Conservation (phyloP, 2,329 filamentous ascomycete genomes). For the Rhexocercosporidium sp. region DNA sequence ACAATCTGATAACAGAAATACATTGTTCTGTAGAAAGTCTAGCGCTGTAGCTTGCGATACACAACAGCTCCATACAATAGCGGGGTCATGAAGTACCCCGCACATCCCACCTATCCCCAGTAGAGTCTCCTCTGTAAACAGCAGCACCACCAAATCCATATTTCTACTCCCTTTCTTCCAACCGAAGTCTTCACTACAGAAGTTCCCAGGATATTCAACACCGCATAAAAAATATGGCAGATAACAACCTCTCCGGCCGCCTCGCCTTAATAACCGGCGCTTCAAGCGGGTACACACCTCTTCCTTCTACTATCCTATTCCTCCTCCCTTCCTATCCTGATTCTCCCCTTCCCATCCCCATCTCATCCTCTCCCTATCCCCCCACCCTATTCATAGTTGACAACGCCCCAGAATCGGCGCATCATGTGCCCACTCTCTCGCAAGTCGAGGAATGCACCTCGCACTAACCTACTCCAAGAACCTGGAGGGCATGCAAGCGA, state of each 20-base stretch:
- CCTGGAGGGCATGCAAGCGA: conserved; percentile 49
- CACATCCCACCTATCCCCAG: too few relatives aligned
- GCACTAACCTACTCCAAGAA: conserved; percentile 63
- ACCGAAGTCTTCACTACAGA: too few relatives aligned
- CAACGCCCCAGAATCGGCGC: conserved; percentile 58
- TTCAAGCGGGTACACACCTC: conserved; percentile 64
- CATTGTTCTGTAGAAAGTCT: too few relatives aligned
- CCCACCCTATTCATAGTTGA: background rate
- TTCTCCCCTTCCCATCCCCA: conserved; percentile 3
- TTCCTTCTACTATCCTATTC: too few relatives aligned
- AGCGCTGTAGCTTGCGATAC: too few relatives aligned
- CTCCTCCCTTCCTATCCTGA: too few relatives aligned
- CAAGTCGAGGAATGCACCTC: conserved; percentile 55
- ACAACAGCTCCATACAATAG: too few relatives aligned
- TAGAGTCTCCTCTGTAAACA: background rate
- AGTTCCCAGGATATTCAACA: too few relatives aligned
- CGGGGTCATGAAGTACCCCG: too few relatives aligned
- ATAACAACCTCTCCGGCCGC: conserved; percentile 57
- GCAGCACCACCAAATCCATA: too few relatives aligned
- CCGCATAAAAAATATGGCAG: conserved; percentile 14
- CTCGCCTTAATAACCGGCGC: conserved; percentile 65
- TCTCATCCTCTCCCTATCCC: background rate
- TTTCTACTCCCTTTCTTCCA: too few relatives aligned
- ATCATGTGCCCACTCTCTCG: conserved; percentile 62
- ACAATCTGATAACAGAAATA: too few relatives aligned